Conservation (phyloP, 2,329 filamentous ascomycete species). For the Acephala macrosclerotiorum region DNA sequence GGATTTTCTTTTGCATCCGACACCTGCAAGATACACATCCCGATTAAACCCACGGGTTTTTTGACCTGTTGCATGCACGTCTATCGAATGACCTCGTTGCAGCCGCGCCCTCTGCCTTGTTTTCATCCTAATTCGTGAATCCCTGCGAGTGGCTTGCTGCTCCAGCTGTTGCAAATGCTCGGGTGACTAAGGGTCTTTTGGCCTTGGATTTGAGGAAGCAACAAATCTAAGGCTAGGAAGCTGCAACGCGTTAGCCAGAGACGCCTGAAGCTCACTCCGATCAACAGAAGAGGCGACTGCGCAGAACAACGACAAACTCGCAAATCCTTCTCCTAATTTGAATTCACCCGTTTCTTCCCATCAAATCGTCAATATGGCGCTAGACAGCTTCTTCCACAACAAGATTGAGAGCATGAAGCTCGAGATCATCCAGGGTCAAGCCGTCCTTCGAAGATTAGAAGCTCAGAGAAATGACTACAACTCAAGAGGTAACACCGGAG, state of each 20-base stretch:
- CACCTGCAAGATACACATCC: background rate
- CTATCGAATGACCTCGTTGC: conserved; percentile 3
- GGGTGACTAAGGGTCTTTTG: background rate
- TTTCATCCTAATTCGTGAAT: background rate
- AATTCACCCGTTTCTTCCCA: background rate
- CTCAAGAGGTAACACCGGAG: conserved; percentile 66
- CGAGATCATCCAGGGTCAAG: conserved; percentile 99
- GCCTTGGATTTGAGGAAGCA: background rate
- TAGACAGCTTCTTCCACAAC: conserved; percentile 99
- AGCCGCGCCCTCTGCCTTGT: conserved; percentile 8
- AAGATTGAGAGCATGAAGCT: conserved; percentile 99
- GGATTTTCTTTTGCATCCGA: background rate
- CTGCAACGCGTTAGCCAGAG: background rate
- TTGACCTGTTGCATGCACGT: background rate
- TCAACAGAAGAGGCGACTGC: conserved; percentile 5
- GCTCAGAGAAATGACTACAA: conserved; percentile 99
- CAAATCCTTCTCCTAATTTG: conserved; percentile 13
- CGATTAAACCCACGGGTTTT: background rate
- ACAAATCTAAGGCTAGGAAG: too few relatives aligned
- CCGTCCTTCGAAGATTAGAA: conserved; percentile 91
- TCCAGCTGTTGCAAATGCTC: background rate
- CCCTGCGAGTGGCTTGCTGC: background rate
- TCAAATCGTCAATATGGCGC: conserved; percentile 77
- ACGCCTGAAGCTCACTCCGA: background rate
- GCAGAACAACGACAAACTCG: conserved; percentile 18